A percentile compares a stretch with the other conserved stretches of the same genome.
Evolutionary conservation across 495 filamentous ascomycete genomes (phyloP).

Genomic region (Hypoxylon crocopeplum): DNA sequence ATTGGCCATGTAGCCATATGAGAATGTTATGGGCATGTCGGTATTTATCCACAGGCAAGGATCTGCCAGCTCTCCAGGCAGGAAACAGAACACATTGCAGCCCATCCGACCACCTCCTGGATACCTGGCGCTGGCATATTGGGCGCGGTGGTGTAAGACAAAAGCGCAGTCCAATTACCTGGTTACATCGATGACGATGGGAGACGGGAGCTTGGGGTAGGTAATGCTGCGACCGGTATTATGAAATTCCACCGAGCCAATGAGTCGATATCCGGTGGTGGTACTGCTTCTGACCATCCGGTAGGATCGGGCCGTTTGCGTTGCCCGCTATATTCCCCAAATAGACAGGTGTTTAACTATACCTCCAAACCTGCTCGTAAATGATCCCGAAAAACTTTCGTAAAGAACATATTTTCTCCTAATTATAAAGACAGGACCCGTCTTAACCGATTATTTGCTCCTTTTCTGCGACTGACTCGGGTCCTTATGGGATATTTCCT

Average conservation of each 20-base stretch:
- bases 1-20: constrained; percentile 18
- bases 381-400: constrained; percentile 28
- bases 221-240: constrained; percentile 23
- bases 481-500: too few relatives aligned
- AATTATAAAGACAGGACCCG: background rate
- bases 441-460: background rate
- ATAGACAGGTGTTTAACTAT: constrained; percentile 21
- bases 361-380: background rate
- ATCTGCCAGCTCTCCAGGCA: constrained; percentile 19
- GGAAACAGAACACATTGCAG: constrained; percentile 20
- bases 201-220: constrained; percentile 20
- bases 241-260: constrained; percentile 33
- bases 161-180: constrained; percentile 4
- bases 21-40: constrained; percentile 19
- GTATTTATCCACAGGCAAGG: constrained; percentile 20
- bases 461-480: constrained; percentile 13
- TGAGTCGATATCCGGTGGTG: constrained; percentile 30
- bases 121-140: constrained; percentile 28
- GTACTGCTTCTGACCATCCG: constrained; percentile 33
- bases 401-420: background rate
- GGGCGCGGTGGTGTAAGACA: constrained; percentile 16
- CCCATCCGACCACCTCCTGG: constrained; percentile 13
- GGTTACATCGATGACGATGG: constrained; percentile 26
- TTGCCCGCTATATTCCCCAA: constrained; percentile 16
- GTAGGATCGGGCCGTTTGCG: constrained; percentile 30